Base-by-base conservation (phyloP, 2,329 filamentous ascomycete genomes). In the Ceratocystis colombiana region DNA sequence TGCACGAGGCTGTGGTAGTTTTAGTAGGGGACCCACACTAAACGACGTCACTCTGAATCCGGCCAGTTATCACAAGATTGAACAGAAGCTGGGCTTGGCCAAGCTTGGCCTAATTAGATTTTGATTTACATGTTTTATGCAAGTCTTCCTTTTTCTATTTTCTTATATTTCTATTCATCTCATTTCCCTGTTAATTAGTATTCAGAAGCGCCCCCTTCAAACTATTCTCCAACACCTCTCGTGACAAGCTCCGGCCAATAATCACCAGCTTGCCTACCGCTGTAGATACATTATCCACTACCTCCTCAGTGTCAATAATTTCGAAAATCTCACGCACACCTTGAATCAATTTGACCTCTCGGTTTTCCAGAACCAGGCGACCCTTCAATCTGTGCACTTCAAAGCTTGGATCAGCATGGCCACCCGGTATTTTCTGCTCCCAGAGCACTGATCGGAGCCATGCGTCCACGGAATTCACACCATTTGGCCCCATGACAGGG, bases 291-390 rank as follows among this genome's bases (percentile, higher is more conserved):
- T 70, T 69, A 17, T 68, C 68, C 3, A 64, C 62, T 59, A 73
- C 74, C 8, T 74, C 70, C 3, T 77, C 76, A 6, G 77, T 78
- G 70, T 96, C 90, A 28, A 90, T 83, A 28, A 97, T 88, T 72
- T 99, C 94, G 74, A 97, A 99, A 17, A 97, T 83, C 71, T 96
- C 93, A 64, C 93, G 80, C 0, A 99, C 94, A 1, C 92, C 94
- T 74, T 99, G 94, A 6, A 97, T 80, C 69, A 97, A 84, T 73
- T 90, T 89, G 55, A 85, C 77, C 0, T 79, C 77, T 0, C 89
- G 90, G 65, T 86, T 79, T 0, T 77, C 72, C 20, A 93, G 78
- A 0, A 83, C 78, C 5, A 97, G 75, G 2, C 90, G 84, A 0
- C 91, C 93, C 74, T 99, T 99, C 45, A 90, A 78, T 12, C 94